Evolutionary conservation across 345 rosid genomes (phyloP).

Genomic region (Leavenworthia alabamica): DNA sequence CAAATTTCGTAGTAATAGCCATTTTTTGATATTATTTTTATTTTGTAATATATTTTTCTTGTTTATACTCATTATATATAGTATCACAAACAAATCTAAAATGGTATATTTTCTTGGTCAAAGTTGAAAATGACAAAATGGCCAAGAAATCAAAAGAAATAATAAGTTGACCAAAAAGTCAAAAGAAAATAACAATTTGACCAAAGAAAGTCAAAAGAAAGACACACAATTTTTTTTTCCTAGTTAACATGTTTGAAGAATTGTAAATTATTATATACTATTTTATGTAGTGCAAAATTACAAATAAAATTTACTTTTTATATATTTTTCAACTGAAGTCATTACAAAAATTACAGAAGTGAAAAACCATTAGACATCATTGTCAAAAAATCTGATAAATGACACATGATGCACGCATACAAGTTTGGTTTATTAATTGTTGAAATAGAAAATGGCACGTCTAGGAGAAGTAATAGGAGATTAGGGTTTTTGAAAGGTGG

Average conservation of each 20-base stretch:
- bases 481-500: slow-evolving; percentile 7
- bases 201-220: too few relatives aligned
- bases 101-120: background rate
- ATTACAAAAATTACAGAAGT: background rate
- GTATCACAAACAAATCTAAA: background rate
- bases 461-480: background rate
- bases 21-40: background rate
- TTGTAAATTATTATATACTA: background rate
- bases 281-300: too few relatives aligned
- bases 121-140: background rate
- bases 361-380: background rate
- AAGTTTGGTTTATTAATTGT: background rate
- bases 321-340: background rate
- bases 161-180: background rate
- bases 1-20: background rate
- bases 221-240: background rate
- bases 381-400: background rate
- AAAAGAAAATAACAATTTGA: too few relatives aligned
- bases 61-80: background rate
- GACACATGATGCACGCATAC: background rate
- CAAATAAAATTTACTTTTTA: too few relatives aligned
- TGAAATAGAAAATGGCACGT: slow-evolving; percentile 1
- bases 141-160: too few relatives aligned
- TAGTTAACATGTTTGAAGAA: background rate
- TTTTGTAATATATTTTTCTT: background rate